A percentile compares a stretch with the other conserved stretches of the same genome.
Evolutionary conservation across 495 filamentous ascomycete species (phyloP).

Genomic region (Hypoxylon lenormandii): DNA sequence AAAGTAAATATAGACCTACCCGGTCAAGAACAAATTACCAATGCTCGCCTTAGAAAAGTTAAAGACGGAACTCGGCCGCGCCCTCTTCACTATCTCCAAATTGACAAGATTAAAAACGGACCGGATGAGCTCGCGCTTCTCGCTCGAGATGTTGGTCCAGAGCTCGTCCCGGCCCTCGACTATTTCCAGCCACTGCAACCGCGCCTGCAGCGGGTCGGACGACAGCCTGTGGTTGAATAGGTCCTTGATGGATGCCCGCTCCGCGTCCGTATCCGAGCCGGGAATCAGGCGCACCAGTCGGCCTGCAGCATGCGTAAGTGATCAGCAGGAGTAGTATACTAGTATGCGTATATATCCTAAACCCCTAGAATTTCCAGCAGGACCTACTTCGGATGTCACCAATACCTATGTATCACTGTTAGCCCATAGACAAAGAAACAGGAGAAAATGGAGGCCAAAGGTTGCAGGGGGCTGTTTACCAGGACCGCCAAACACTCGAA

Average conservation of each 20-base stretch:
- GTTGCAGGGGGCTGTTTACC: conserved; percentile 43
- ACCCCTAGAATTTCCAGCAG: background rate
- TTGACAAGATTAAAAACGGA: conserved; percentile 89
- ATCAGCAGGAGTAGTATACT: conserved; percentile 6
- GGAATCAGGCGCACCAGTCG: conserved; percentile 93
- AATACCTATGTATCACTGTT: conserved; percentile 67
- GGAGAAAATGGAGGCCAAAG: background rate
- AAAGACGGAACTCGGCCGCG: conserved; percentile 80
- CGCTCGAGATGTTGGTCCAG: conserved; percentile 79
- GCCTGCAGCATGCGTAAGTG: conserved; percentile 60
- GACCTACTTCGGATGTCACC: conserved; percentile 87
- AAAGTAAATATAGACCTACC: conserved; percentile 44
- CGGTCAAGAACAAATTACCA: conserved; percentile 94
- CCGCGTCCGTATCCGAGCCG: conserved; percentile 67
- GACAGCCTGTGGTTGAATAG: conserved; percentile 89
- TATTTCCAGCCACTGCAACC: conserved; percentile 86
- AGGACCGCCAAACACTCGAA: conserved; percentile 91
- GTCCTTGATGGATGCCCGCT: conserved; percentile 76
- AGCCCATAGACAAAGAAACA: conserved; percentile 5
- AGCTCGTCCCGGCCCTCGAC: conserved; percentile 81
- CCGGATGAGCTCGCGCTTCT: conserved; percentile 91
- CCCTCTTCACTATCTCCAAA: conserved; percentile 88
- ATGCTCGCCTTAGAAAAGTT: conserved; percentile 89
- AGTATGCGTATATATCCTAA: background rate
- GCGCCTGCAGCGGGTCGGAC: conserved; percentile 63